Evolutionary conservation across 2,329 filamentous ascomycete species (phyloP).

Genomic region (Alternaria ventricosa): DNA sequence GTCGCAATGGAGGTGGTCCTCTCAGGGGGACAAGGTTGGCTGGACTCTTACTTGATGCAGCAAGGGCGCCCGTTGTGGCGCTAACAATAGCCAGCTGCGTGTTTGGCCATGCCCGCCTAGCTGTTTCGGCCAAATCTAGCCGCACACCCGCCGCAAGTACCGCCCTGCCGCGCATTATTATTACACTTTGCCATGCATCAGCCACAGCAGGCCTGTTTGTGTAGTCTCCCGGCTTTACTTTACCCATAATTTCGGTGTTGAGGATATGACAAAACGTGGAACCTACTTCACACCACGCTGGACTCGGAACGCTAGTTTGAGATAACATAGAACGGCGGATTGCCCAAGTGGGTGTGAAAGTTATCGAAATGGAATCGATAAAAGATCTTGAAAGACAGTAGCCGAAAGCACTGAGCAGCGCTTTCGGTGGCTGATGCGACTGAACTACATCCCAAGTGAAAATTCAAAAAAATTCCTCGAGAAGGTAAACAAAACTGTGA

Average conservation of each 20-base stretch:
- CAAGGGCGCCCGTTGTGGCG: slow-evolving; percentile 5
- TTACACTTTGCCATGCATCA: slow-evolving; percentile 8
- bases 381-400: no score
- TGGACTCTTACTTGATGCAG: slow-evolving; percentile 6
- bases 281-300: not conserved
- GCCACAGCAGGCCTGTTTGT: slow-evolving; percentile 11
- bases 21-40: slow-evolving; percentile 16
- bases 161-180: not conserved
- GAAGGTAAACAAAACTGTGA: not conserved
- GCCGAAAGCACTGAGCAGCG: no score
- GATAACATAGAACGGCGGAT: no score
- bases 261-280: not conserved
- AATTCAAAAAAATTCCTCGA: no score
- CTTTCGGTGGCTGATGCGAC: no score
- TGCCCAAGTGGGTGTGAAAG: no score
- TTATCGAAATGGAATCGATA: no score
- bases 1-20: slow-evolving; percentile 10
- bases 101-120: not conserved
- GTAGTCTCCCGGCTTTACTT: not conserved
- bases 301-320: not conserved
- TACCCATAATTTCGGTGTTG: not conserved
- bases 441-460: no score
- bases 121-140: not conserved
- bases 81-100: slow-evolving; percentile 13
- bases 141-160: not conserved